phyloP scores from a whole-genome alignment of 768 basidiomycete genomes.

The Lactarius sanguifluus region DNA sequence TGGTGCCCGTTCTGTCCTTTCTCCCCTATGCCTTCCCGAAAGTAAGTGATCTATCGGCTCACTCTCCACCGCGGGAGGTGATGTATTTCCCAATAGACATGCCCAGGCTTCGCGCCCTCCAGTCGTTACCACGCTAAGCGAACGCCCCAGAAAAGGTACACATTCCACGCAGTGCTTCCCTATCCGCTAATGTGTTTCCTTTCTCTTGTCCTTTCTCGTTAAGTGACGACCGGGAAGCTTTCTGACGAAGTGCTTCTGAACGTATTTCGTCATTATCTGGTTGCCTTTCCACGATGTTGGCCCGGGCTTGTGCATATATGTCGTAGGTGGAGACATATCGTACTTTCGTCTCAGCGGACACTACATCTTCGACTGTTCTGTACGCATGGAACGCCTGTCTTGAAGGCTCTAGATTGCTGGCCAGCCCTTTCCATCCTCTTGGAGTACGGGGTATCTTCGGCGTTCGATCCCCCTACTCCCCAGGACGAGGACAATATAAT shows the following conservation, averaged over 20 bases:
- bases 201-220: no score
- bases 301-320: background rate
- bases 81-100: background rate
- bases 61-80: background rate
- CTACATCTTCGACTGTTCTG: background rate
- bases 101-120: background rate
- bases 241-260: background rate
- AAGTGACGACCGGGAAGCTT: background rate
- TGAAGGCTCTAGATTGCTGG: background rate
- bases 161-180: background rate
- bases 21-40: no score
- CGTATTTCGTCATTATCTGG: background rate
- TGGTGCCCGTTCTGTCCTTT: no score
- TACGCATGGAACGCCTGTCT: background rate
- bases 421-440: background rate
- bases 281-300: background rate
- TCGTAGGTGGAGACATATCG: background rate
- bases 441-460: background rate
- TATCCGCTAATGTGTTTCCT: background rate
- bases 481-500: background rate
- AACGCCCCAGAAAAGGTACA: background rate
- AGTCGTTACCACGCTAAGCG: fast-evolving
- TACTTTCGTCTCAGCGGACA: background rate
- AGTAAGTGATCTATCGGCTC: no score
- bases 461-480: background rate